Evolutionary conservation across 2,329 filamentous ascomycete species (phyloP), one percentile per base, ranked within the genome.

Genomic region (Ophiostoma ulmi): DNA sequence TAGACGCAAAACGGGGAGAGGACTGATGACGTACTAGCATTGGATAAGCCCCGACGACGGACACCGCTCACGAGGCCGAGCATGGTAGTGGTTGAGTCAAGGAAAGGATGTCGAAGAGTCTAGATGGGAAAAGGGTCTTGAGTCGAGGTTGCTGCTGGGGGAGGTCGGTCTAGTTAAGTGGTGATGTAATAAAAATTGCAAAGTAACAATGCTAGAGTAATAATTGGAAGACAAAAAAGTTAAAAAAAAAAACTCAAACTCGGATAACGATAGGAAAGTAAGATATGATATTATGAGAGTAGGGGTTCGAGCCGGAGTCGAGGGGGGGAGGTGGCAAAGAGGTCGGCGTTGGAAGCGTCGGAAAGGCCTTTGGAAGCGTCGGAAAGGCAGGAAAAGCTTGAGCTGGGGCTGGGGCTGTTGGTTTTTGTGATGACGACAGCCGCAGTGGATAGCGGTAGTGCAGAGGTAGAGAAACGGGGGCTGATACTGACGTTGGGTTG

Each of bases 1-100:
- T 14, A 17, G 11, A 10, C 17, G 41, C 44, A 31, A 5, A 17
- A 31, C 20, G 48, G 31, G 17, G n/a, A 55, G 44, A 13, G 17
- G n/a, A 36, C 11, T n/a, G 17, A 11, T 65, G 65, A 68, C 66
- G 44, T 68, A 68, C 66, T 68, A 13, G 66, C 66, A 38, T 55
- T 68, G 44, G 41, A 52, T 7, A 48, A 11, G 41, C 31, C 38
- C 14, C 66, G 66, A 20, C 66, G 66, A 55, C 66, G 66, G 20
- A 44, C n/a, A 20, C 39, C 22, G 41, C 41, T 36, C 20, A 68
- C 66, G 10, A 68, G 41, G 66, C 66, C 41, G 41, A 68, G 41
- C 66, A 68, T 68, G 14, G 20, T 55, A 39, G 41, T 22, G 35
- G 35, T 20, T 31, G 58, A 10, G 58, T n/a, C 31, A 17, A 64